Base-by-base conservation (phyloP, 2,329 filamentous ascomycete species). In the Fusarium incarnatum region DNA sequence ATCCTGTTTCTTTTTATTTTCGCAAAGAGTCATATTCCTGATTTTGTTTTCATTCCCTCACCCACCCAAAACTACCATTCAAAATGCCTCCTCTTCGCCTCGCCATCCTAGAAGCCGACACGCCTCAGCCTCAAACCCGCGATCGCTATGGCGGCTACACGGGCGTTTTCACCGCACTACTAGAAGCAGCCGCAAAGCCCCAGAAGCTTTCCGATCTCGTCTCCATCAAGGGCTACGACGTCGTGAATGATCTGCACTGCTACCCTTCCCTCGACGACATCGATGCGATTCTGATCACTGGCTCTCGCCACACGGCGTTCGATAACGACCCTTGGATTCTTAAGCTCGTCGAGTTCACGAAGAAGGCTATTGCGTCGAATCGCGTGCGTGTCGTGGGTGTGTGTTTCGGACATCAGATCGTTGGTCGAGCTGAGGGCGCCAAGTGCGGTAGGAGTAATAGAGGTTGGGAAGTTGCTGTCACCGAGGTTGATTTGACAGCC, bases 101-200 rank as follows among this genome's bases (percentile, higher is more conserved):
- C 80, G 94, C 94, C 48, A 87, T 98, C 73, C 89, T 98, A 72
- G 93, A 97, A 84, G 91, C 92, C 83, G 95, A 97, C 81, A 92
- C 88, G 2, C 94, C 94, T 2, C 84, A 92, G 52, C 86, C 89
- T 2, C 80, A 86, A 45, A 88, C 91, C 40, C 82, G 87, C 57
- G 85, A 85, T 58, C 88, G 88, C 74, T 94, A 92, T 80, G 88
- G 89, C 54, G 85, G 86, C 64, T 98, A 97, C 81, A 88, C 89
- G 67, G 90, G 89, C 67, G 86, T 93, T 64, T 93, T 94, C 80
- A 85, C 82, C 20, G 76, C 85, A 37, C 85, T 93, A 12, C 85
- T 94, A 54, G 76, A 82, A 49, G 79, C 81, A 45, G 86, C 87
- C 10, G 87, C 86, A 46, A 79, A 84, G 9, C 77, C 83, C 0